Evolutionary conservation across 352 stramenopile genomes (phyloP), one percentile per base, ranked within the genome.

Genomic region (Peronosclerospora sorghi): DNA sequence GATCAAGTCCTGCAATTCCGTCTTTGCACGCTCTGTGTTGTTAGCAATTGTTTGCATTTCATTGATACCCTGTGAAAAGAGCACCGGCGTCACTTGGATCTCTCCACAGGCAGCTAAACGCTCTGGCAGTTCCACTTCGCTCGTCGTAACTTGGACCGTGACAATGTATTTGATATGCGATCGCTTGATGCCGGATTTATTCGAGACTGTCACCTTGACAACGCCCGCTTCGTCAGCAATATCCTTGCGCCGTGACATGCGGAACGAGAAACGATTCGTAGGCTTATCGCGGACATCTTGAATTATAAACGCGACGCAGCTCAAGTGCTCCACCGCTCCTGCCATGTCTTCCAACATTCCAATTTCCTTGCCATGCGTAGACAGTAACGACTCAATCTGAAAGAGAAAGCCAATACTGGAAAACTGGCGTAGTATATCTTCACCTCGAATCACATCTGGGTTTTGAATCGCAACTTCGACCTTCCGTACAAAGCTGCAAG

Each of bases 1-100:
- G 55, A 94, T 91, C 52, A 86, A 84, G 35, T 94, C 78, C 48
- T 94, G 81, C 18, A 94, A 60, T 57, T 91, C 79, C 5, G 81
- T 94, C 62, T 94, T 91, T 18, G 74, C 73, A 21, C 78, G 74
- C 29, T 91, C 79, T 5, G 82, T 93, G 50, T 92, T 84, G 60
- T 97, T 97, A 1, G 85, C 85, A 35, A 97, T 86, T 10, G 86
- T 96, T 65, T 96, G 86, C 81, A 94, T 95, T 59, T 96, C 89
- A 55, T 97, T 97, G 56, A 97, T 96, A 24, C 89, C 88, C 41
- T 96, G 81, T 5, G 81, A 91, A 46, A 93, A 89, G n/a, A 93
- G 45, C 15, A 90, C 41, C 1, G 80, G 77, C n/a, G 73, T 90
- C 29, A 93, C 75, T 10, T 73, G 58, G 51, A 93, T 87, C 56